Evolutionary conservation across 805 yeast species (phyloP), one percentile per base, ranked within the genome.

Genomic region (Myxozyma nipponensis): DNA sequence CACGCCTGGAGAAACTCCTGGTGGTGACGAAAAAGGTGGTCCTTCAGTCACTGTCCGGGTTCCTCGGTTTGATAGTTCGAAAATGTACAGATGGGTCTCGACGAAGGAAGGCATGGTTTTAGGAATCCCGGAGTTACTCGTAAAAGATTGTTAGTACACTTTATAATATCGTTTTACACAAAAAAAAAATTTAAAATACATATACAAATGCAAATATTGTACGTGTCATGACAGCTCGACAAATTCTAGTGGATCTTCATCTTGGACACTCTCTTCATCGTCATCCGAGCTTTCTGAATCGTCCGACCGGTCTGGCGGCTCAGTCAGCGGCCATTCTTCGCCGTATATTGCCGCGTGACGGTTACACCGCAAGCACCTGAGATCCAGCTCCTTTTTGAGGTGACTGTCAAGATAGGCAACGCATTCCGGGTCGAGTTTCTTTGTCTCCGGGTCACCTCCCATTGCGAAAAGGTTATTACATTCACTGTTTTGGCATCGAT

Each of bases 281-380:
- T 38, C 48, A n/a, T 25, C 42, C 34, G 18, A 41, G 13, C 19
- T 23, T 10, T 46, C 53, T 3, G 39, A 45, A 15, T 46, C 54
- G 23, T 23, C 45, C 6, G 38, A 13, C 19, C 9, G 6, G 19
- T 35, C 38, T n/a, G 19, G 21, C 38, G 6, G 19, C 9, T 6
- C 38, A 13, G 38, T 35, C 19, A 5, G 21, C 13, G 70, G 70
- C 70, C 70, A 66, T 24, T 36, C 49, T 6, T 53, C 49, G 24
- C 53, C 55, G 47, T 64, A 66, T 6, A 66, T 38, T 1, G 53
- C 50, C 3, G 63, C 63, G 39, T 66, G 70, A 19, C 70, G 58
- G 30, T 64, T 62, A 36, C 70, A 66, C 32, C 69, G 50, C 3
- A 64, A 60, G 43, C 70, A 66, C 2, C 41, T 40, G 13, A 56